These are phyloP conservation scores for Sarocladium strictum DNA, from an alignment of 2,329 filamentous ascomycete genomes.

Conservation along the genomic window DNA sequence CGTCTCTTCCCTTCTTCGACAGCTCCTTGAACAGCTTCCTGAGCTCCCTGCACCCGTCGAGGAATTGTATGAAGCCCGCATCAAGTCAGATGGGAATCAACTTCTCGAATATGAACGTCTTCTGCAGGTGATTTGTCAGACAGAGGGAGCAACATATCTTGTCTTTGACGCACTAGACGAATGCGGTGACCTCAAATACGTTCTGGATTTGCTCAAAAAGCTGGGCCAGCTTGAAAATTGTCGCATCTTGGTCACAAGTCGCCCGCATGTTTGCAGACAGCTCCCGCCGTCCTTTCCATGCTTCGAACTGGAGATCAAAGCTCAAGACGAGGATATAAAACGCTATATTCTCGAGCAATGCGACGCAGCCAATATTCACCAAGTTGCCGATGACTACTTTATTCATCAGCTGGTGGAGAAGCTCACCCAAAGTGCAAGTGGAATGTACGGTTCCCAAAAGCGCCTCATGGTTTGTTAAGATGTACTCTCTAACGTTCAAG, in stretches of 20 bases:
- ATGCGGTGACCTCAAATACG: no score
- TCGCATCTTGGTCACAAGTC: no score
- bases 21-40: conserved; percentile 15
- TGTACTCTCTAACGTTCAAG: no score
- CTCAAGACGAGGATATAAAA: conserved; percentile 15
- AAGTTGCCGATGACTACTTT: conserved; percentile 19
- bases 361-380: conserved; percentile 15
- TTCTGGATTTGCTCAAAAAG: no score
- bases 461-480: no score
- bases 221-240: no score
- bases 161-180: no score
- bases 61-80: conserved; percentile 18
- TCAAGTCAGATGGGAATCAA: conserved; percentile 15
- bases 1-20: conserved; percentile 19
- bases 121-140: no score
- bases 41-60: conserved; percentile 17
- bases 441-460: conserved; percentile 21
- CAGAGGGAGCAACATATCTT: no score
- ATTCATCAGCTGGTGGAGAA: conserved; percentile 17
- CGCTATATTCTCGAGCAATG: conserved; percentile 15
- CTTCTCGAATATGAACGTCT: conserved; percentile 5
- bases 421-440: conserved; percentile 18
- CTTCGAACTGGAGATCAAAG: conserved; percentile 7
- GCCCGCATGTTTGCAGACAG: no score
- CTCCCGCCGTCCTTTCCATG: no score